phyloP scores from a whole-genome alignment of 106 monocot species.

The Allium fistulosum region DNA sequence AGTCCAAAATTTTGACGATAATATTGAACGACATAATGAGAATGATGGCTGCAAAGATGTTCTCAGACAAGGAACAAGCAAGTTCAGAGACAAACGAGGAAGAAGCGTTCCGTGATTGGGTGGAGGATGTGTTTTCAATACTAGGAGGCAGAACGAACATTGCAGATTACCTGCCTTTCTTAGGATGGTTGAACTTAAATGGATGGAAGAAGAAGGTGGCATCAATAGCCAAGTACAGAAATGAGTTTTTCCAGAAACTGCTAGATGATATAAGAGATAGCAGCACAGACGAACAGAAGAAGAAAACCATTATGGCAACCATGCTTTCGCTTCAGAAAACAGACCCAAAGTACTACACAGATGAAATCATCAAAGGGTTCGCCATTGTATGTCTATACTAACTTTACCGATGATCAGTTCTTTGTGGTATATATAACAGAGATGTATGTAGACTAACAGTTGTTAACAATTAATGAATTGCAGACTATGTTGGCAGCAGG shows the following conservation, averaged over 20 bases:
- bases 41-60: constrained; percentile 8
- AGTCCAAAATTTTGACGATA: constrained; percentile 28
- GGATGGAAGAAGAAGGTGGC: not conserved
- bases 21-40: constrained; percentile 30
- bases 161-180: constrained; percentile 17
- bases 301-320: not conserved
- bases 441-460: too few relatives aligned
- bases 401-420: too few relatives aligned
- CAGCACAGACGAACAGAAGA: not conserved
- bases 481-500: constrained; percentile 15
- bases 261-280: not conserved
- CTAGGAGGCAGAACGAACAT: constrained; percentile 12
- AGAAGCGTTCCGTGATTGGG: constrained; percentile 24
- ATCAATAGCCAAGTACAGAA: not conserved
- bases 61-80: too few relatives aligned
- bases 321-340: not conserved
- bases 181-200: constrained; percentile 24
- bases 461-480: not conserved
- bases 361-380: not conserved
- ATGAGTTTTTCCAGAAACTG: not conserved
- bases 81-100: too few relatives aligned
- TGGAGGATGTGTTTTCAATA: constrained; percentile 21
- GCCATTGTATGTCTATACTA: not conserved
- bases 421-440: too few relatives aligned
- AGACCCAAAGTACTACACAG: constrained; percentile 1